These are phyloP conservation scores for Claviceps fusiformis DNA, from an alignment of 2,329 filamentous ascomycete species.

Conservation along the genomic window DNA sequence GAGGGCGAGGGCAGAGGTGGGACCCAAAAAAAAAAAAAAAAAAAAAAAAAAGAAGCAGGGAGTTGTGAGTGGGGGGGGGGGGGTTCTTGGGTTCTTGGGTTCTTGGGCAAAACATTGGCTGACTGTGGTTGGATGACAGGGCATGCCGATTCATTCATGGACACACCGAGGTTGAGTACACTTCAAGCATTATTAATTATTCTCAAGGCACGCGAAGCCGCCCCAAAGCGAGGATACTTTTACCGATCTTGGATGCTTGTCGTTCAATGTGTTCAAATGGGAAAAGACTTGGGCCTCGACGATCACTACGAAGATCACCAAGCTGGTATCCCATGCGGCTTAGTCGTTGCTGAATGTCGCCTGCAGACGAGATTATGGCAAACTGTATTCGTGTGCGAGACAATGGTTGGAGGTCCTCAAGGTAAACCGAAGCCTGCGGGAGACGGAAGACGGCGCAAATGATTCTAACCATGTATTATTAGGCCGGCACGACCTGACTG, in stretches of 20 bases:
- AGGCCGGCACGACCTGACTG: constrained; percentile 68
- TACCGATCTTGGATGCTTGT: constrained; percentile 96
- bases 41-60: too few species aligned
- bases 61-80: too few species aligned
- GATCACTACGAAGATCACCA: constrained; percentile 74
- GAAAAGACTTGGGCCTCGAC: constrained; percentile 76
- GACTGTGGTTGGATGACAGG: constrained; percentile 32
- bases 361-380: constrained; percentile 86
- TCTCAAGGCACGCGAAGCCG: constrained; percentile 82
- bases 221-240: constrained; percentile 86
- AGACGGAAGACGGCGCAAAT: background rate
- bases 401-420: constrained; percentile 90
- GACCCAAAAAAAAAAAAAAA: too few species aligned
- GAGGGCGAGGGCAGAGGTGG: fast-evolving
- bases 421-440: constrained; percentile 33
- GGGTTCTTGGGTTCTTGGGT: background rate
- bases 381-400: constrained; percentile 68
- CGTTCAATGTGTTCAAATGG: constrained; percentile 86
- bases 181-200: constrained; percentile 80
- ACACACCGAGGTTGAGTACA: constrained; percentile 78
- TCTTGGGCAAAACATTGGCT: background rate
- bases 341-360: constrained; percentile 59
- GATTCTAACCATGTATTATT: constrained; percentile 6
- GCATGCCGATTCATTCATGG: constrained; percentile 88
- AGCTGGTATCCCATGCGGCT: constrained; percentile 55